Evolutionary conservation across 495 filamentous ascomycete genomes (phyloP), one percentile per base, ranked within the genome.

Genomic region (Emericellopsis terricola): DNA sequence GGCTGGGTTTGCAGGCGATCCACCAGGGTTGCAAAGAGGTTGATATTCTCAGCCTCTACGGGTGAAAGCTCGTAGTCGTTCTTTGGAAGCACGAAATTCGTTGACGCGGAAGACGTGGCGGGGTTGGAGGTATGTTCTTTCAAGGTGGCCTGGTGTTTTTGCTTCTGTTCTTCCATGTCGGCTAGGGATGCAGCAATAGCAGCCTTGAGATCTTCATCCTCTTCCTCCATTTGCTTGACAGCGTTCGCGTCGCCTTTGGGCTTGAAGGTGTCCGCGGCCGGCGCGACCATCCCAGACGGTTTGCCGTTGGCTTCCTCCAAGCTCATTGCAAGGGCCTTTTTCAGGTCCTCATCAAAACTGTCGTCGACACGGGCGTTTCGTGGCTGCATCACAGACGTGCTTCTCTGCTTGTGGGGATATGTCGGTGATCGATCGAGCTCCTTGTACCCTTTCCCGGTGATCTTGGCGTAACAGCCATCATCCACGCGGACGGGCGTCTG

Each of bases 131-230:
- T 57, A 38, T 80, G 76, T 41, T 79, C 75, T 43, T 89, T 89
- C 45, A 94, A 56, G 15, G 70, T 69, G 17, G 76, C 75, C 7
- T 83, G 75, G 56, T 94, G 78, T 39, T 71, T 76, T 52, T 89
- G 81, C 56, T 96, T 96, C 44, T 97, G 91, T 49, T 92, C 76
- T 57, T 97, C 89, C 87, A 96, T 94, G 50, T 97, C 89, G 29
- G 78, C 76, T 29, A 97, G 53, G n/a, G 87, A 94, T 16, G 91
- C 89, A 21, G 85, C 87, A 49, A 97, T 96, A 9, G 89, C 89
- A 24, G 89, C 86, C 48, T 91, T 91, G 24, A 97, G 57, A 48
- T 97, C 86, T 11, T 84, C 75, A 50, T 97, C 89, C 36, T 94
- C 85, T 26, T 86, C 81, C 37, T 83, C 81, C 3, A 69, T 68